These are phyloP conservation scores for Suhomyces faveliae DNA, from an alignment of 805 yeast species.

Conservation along the genomic window DNA sequence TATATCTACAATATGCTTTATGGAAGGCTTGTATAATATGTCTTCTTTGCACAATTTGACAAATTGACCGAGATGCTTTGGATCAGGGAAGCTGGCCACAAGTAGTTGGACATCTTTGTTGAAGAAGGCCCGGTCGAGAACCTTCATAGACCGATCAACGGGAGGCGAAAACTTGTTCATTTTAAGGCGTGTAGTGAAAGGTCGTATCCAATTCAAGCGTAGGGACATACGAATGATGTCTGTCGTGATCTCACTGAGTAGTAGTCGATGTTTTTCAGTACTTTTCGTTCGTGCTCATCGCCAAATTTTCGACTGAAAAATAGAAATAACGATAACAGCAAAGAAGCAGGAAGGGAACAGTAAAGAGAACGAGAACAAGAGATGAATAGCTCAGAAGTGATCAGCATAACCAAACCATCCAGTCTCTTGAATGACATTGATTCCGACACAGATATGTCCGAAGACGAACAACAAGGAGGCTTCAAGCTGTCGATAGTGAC, in stretches of 20 bases:
- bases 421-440: slow-evolving; percentile 21
- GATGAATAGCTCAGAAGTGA: slow-evolving; percentile 17
- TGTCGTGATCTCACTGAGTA: neutral
- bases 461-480: slow-evolving; percentile 19
- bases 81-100: slow-evolving; percentile 69
- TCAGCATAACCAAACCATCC: slow-evolving; percentile 37
- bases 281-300: neutral
- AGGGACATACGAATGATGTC: neutral
- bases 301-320: neutral
- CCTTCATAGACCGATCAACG: slow-evolving; percentile 58
- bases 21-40: slow-evolving; percentile 65
- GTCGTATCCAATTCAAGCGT: neutral
- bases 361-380: too few relatives aligned
- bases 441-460: slow-evolving; percentile 43
- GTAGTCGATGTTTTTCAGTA: neutral
- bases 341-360: neutral
- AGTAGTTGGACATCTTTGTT: slow-evolving; percentile 54
- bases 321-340: neutral
- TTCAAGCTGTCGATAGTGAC: slow-evolving; percentile 56
- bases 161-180: slow-evolving; percentile 57
- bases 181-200: slow-evolving; percentile 17
- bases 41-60: slow-evolving; percentile 58
- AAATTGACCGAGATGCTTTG: slow-evolving; percentile 57
- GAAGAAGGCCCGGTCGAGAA: slow-evolving; percentile 67
- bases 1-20: slow-evolving; percentile 60